Base-by-base conservation (phyloP, 139 green algal species). In the Nannochloris sp. region DNA sequence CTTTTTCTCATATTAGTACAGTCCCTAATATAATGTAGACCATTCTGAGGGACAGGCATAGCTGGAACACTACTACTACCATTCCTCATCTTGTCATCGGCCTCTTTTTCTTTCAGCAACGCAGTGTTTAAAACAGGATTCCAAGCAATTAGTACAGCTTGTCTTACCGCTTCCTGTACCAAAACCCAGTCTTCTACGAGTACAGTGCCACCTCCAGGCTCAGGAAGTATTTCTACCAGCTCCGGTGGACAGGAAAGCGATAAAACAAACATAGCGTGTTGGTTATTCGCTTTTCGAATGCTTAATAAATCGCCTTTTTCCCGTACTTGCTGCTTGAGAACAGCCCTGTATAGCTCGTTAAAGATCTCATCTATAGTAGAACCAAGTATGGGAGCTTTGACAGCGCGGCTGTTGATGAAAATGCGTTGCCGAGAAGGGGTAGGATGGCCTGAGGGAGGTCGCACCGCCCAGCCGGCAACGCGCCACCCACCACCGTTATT, bases 241-340 rank as follows among this genome's bases (percentile, higher is more conserved):
- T 6, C 8, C 4, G 23, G 23, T 9, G 51, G 61, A 34, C 74
- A 80, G 44, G 27, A 60, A 42, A 81, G 51, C 10, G 66, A 44
- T 44, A 81, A 44, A 9, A 75, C 61, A 73, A 77, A 82, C 25
- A 64, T 67, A 8, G 75, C 47, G 30, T 71, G 44, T 3, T 27
- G 30, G 51, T 71, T 60, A 24, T 14, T 15, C 1, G 47, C 47
- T 27, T 61, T 62, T 32, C 45, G 44, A 13, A 67, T 14, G 13
- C 23, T 33, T 53, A 35, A 60, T 24, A 70, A 54, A n/a, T 56
- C 46, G 9, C 42, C 27, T 48, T 55, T 24, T 19, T 15, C 13
- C 27, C 39, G 2, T 23, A 3, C 14, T 30, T 34, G 6, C 58
- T 15, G 34, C 13, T 33, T 42, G 31, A 47, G 15, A 27, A 54